Conservation (phyloP, 371 early-diverging fungal genomes). For the Massospora cicadina region DNA sequence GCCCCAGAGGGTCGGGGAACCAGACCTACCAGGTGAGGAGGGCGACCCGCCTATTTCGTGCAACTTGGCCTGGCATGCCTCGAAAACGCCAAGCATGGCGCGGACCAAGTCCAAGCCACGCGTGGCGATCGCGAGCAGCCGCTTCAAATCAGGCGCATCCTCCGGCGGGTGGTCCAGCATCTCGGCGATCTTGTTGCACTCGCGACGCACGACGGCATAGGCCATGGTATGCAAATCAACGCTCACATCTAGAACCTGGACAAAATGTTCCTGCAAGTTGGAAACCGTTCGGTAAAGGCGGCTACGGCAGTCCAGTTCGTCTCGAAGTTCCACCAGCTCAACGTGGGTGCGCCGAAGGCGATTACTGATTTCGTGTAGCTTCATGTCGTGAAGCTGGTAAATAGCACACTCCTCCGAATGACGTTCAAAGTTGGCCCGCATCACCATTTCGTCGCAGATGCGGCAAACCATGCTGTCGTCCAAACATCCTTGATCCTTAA, state of each 20-base stretch:
- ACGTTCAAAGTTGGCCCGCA: conserved; percentile 24
- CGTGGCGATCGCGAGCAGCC: background rate
- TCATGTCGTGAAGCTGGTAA: conserved; percentile 35
- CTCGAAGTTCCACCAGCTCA: conserved; percentile 17
- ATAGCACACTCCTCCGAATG: conserved; percentile 42
- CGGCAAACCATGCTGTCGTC: conserved; percentile 31
- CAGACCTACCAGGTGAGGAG: background rate
- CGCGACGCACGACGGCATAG: background rate
- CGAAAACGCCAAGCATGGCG: background rate
- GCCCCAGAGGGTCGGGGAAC: background rate
- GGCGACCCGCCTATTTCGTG: background rate
- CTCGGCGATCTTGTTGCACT: background rate
- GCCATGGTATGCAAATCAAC: background rate
- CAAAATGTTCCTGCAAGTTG: background rate
- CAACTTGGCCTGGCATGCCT: background rate
- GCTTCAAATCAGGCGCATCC: background rate
- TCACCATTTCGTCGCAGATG: conserved; percentile 44
- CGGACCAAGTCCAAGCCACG: background rate
- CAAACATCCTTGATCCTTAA: background rate
- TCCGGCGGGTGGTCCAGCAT: background rate
- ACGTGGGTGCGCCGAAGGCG: conserved; percentile 23
- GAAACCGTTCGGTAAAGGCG: background rate
- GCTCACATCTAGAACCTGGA: background rate
- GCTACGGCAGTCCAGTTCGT: conserved; percentile 7
- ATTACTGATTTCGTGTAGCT: conserved; percentile 29